Conservation (phyloP, 371 early-diverging fungal genomes). For the Quaeritorhiza haematococci region DNA sequence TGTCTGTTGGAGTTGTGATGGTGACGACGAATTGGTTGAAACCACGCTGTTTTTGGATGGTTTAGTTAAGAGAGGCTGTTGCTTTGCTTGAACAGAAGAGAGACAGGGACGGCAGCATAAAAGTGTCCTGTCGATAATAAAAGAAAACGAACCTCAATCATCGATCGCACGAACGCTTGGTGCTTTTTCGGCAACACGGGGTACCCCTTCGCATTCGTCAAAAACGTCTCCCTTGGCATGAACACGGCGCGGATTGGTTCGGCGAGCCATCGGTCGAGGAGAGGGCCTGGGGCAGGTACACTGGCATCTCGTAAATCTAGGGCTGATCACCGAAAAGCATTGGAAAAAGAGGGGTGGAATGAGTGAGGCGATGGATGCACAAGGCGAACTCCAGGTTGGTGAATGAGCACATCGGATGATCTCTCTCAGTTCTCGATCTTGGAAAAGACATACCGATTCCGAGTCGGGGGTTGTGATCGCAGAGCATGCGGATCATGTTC, state of each 20-base stretch:
- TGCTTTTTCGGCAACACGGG: slow-evolving; percentile 80
- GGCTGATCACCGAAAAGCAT: slow-evolving; percentile 32
- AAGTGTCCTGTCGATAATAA: too few species aligned
- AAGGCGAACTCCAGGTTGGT: neutral
- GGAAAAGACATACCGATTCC: slow-evolving; percentile 36
- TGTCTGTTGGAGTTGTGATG: slow-evolving; percentile 11
- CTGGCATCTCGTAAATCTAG: slow-evolving; percentile 54
- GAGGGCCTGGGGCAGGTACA: slow-evolving; percentile 43
- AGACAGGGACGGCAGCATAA: neutral
- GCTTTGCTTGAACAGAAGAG: neutral
- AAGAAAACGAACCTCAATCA: slow-evolving; percentile 44
- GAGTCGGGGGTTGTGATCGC: slow-evolving; percentile 51
- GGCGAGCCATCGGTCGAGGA: slow-evolving; percentile 73
- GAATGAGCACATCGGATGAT: neutral
- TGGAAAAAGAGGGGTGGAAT: slow-evolving; percentile 12
- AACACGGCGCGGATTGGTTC: slow-evolving; percentile 78
- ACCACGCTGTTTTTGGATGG: neutral
- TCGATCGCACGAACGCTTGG: slow-evolving; percentile 59
- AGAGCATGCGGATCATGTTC: slow-evolving; percentile 60
- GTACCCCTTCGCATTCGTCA: slow-evolving; percentile 72
- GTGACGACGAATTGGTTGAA: neutral
- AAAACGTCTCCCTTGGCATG: slow-evolving; percentile 66
- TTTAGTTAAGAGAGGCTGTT: neutral
- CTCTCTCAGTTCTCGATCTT: neutral
- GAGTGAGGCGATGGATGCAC: slow-evolving; percentile 19